Conservation (phyloP, 768 basidiomycete species). For the Macrolepiota albuminosa region DNA sequence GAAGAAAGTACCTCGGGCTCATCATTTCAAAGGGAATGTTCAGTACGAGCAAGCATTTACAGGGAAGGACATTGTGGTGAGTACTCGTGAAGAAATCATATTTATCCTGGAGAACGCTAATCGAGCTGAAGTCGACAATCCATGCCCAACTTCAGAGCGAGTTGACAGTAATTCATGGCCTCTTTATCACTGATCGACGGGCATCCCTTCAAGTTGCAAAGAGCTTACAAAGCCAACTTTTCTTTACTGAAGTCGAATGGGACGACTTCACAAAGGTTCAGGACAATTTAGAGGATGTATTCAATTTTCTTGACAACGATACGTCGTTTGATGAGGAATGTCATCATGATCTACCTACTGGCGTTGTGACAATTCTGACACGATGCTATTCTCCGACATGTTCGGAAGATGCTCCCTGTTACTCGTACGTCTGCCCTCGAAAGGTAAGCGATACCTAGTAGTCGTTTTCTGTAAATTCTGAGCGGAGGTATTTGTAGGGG, state of each 20-base stretch:
- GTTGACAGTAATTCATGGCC: conserved; percentile 65
- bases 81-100: conserved; percentile 23
- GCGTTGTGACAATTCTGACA: conserved; percentile 85
- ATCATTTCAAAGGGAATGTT: conserved; percentile 89
- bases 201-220: conserved; percentile 85
- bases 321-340: conserved; percentile 56
- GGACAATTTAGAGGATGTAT: conserved; percentile 89
- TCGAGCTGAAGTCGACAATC: conserved; percentile 65
- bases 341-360: conserved; percentile 72
- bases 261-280: conserved; percentile 64
- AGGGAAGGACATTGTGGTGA: conserved; percentile 88
- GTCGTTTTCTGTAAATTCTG: neutral
- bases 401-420: conserved; percentile 74
- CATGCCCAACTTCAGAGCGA: conserved; percentile 84
- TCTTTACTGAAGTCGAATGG: conserved; percentile 98
- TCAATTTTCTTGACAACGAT: conserved; percentile 84
- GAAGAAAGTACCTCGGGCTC: conserved; percentile 82
- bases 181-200: conserved; percentile 72
- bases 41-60: conserved; percentile 92
- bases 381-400: conserved; percentile 88
- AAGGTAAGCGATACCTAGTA: conserved; percentile 35
- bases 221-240: conserved; percentile 86
- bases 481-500: conserved; percentile 16
- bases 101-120: neutral
- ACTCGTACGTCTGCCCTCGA: conserved; percentile 76